Percentiles rank a stretch among this genome's conserved stretches.
These are phyloP conservation scores for Pyrenula massariospora DNA, from an alignment of 495 filamentous ascomycete species.

Conservation along the genomic window DNA sequence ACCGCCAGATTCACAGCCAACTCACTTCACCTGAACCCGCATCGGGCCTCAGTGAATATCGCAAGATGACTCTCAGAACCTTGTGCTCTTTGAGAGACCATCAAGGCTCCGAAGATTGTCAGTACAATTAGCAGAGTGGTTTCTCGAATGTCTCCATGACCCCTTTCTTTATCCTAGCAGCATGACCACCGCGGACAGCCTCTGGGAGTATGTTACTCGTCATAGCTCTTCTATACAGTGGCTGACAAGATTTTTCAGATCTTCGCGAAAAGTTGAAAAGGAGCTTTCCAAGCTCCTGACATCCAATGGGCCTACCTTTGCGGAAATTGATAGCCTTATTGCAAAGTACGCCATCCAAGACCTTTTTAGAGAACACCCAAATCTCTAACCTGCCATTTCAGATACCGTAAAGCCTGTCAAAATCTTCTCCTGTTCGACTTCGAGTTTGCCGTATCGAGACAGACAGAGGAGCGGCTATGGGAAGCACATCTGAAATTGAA, in stretches of 20 bases:
- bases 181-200: neutral
- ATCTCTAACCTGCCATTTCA: constrained; percentile 16
- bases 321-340: constrained; percentile 44
- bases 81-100: neutral
- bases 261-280: constrained; percentile 32
- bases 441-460: constrained; percentile 47
- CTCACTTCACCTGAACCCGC: neutral
- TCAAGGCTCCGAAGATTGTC: too few relatives aligned
- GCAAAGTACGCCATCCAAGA: constrained; percentile 35
- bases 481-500: constrained; percentile 67
- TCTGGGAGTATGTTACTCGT: neutral
- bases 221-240: too few relatives aligned
- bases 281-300: constrained; percentile 36
- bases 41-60: neutral
- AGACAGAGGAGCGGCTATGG: constrained; percentile 65
- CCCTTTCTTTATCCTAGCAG: neutral
- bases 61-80: neutral
- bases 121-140: too few relatives aligned
- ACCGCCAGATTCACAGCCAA: neutral
- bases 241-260: too few relatives aligned
- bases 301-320: constrained; percentile 42
- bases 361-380: constrained; percentile 8
- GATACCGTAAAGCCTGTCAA: constrained; percentile 59
- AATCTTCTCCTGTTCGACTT: constrained; percentile 64
- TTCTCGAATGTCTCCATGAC: neutral